These are phyloP conservation scores for Chaetomiaceae sp. DNA, from an alignment of 2,329 filamentous ascomycete species.

Conservation along the genomic window DNA sequence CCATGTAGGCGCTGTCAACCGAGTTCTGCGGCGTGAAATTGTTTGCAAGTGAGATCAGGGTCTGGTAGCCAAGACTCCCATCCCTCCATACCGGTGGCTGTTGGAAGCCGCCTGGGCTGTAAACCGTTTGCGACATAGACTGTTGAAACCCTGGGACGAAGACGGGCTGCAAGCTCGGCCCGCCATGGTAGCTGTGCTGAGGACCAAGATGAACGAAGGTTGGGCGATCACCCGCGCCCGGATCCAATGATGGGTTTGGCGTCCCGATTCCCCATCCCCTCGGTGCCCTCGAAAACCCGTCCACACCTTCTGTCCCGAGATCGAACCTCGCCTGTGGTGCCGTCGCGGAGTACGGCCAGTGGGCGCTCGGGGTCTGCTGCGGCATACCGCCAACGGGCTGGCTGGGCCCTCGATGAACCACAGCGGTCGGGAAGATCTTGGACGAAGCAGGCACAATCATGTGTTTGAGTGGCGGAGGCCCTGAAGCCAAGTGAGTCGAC, in stretches of 20 bases:
- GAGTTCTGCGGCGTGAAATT: conserved; percentile 35
- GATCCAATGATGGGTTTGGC: conserved; percentile 9
- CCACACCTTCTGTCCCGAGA: conserved; percentile 9
- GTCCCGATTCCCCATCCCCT: conserved; percentile 22
- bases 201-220: conserved; percentile 20
- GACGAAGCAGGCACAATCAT: conserved; percentile 63
- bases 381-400: conserved; percentile 14
- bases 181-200: conserved; percentile 22
- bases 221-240: conserved; percentile 13
- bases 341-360: conserved; percentile 25
- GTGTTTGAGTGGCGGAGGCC: conserved; percentile 77
- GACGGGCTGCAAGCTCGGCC: conserved; percentile 27
- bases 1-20: conserved; percentile 32
- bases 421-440: conserved; percentile 33
- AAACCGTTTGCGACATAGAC: conserved; percentile 36
- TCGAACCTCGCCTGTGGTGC: conserved; percentile 12
- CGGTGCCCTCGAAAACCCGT: conserved; percentile 9
- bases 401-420: conserved; percentile 22
- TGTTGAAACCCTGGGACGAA: conserved; percentile 34
- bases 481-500: conserved; percentile 65
- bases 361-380: conserved; percentile 13
- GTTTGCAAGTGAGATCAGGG: conserved; percentile 31
- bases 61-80: conserved; percentile 32
- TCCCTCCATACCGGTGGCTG: conserved; percentile 38
- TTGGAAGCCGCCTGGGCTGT: conserved; percentile 37